Base-by-base conservation (phyloP, 768 basidiomycete genomes). In the Russula sp. region DNA sequence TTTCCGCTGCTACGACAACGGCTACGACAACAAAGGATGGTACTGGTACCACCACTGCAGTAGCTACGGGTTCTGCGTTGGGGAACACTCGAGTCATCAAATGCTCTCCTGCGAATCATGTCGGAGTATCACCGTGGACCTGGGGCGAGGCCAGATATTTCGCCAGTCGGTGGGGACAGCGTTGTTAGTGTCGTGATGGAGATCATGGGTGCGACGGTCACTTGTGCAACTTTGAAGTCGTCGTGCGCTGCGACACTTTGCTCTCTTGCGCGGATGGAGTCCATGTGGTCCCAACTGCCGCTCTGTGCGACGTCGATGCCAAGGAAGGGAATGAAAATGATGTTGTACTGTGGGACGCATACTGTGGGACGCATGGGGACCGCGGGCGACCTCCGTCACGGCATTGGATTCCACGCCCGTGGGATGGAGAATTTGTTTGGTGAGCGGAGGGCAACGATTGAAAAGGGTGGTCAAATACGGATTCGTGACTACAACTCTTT, bases 271-370 rank as follows among this genome's bases (percentile, higher is more conserved):
- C 52, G 3, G 28, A 28, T 32, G 32, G 42, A 2, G 60, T 42
- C 3, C 44, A n/a, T n/a, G n/a, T 44, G 42, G 42, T n/a, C 42
- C 42, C 42, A 8, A 9, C 42, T 38, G 38, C 14, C 38, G 3
- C 38, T 38, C 14, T 38, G 38, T 13, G 38, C 38, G 14, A 38
- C 16, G 14, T 13, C 14, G 5, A 38, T 16, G 13, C 38, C 14
- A 16, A 16, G 14, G 38, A 38, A 38, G 38, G 14, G 1, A 38
- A 16, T 38, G 38, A 38, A 38, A 16, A 14, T 38, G 14, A 38
- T 38, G 38, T 16, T 8, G 60, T 55, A 44, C 53, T 24, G 42
- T 62, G 61, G 61, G n/a, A n/a, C n/a, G n/a, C n/a, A n/a, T n/a
- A n/a, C n/a, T n/a, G n/a, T n/a, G n/a, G n/a, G 46, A 24, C 2